A percentile compares a stretch with the other conserved stretches of the same genome.
Evolutionary conservation across 345 rosid species (phyloP).

Genomic region (Eucalyptus shirleyi): DNA sequence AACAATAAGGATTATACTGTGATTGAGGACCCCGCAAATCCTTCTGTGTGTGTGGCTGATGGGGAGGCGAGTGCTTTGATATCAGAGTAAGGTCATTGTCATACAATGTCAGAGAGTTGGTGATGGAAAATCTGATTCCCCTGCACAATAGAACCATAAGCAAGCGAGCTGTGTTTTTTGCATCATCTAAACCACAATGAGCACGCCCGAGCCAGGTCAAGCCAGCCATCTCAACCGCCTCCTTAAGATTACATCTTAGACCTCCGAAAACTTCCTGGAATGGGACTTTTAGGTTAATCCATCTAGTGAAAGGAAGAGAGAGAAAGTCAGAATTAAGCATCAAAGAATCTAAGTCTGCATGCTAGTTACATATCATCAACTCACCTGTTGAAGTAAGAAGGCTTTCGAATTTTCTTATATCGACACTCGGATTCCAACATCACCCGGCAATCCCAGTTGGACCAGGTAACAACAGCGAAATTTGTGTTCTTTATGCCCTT

Average conservation of each 20-base stretch:
- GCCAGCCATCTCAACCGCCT: slow-evolving; percentile 31
- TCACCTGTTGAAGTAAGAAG: slow-evolving; percentile 32
- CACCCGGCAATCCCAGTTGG: slow-evolving; percentile 38
- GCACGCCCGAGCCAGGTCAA: slow-evolving; percentile 35
- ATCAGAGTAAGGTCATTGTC: slow-evolving; percentile 1
- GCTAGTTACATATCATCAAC: background rate
- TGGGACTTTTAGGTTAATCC: slow-evolving; percentile 35
- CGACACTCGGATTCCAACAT: slow-evolving; percentile 43
- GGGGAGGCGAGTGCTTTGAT: background rate
- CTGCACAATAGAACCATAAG: slow-evolving; percentile 15
- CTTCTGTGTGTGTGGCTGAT: background rate
- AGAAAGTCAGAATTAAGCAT: background rate
- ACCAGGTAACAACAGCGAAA: slow-evolving; percentile 36
- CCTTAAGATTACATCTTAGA: slow-evolving; percentile 23
- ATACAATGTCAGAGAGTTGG: slow-evolving; percentile 19
- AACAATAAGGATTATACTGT: slow-evolving; percentile 18
- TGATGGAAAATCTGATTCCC: slow-evolving; percentile 23
- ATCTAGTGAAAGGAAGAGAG: slow-evolving; percentile 4
- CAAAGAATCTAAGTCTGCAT: background rate
- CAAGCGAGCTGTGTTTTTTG: slow-evolving; percentile 30
- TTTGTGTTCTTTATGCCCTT: slow-evolving; percentile 27
- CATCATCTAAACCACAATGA: slow-evolving; percentile 34
- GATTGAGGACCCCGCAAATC: background rate
- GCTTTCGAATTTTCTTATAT: slow-evolving; percentile 27
- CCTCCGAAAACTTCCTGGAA: slow-evolving; percentile 23